Evolutionary conservation across 495 filamentous ascomycete genomes (phyloP).

Genomic region (Penicillium cataractarum): DNA sequence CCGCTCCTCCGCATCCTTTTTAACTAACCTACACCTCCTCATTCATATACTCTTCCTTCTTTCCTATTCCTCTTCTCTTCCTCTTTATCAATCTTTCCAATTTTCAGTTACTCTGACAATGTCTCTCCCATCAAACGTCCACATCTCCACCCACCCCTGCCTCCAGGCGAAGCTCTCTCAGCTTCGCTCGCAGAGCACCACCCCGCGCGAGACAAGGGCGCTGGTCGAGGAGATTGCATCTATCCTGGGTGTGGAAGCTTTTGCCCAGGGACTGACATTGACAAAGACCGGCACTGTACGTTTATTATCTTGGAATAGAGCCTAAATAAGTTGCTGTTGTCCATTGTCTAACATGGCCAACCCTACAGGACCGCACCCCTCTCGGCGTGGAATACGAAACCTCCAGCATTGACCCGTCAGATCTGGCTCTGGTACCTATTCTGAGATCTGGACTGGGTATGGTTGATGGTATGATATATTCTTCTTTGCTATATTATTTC

Average conservation of each 20-base stretch:
- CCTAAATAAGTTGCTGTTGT: background rate
- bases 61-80: constrained; percentile 16
- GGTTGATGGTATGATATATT: constrained; percentile 64
- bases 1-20: background rate
- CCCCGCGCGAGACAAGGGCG: constrained; percentile 74
- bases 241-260: constrained; percentile 81
- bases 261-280: constrained; percentile 63
- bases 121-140: constrained; percentile 54
- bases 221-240: constrained; percentile 84
- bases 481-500: background rate
- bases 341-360: background rate
- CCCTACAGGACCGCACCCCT: constrained; percentile 68
- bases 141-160: constrained; percentile 85
- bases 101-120: constrained; percentile 23
- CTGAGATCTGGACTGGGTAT: constrained; percentile 87
- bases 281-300: constrained; percentile 44
- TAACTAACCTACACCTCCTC: too few relatives aligned
- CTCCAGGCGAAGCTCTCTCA: constrained; percentile 86
- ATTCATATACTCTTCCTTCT: background rate
- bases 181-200: constrained; percentile 72
- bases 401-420: constrained; percentile 58
- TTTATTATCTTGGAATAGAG: background rate
- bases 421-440: constrained; percentile 86
- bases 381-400: constrained; percentile 72
- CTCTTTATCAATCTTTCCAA: constrained; percentile 9